Evolutionary conservation across 345 rosid genomes (phyloP).

Genomic region (Rhodamnia argentea): DNA sequence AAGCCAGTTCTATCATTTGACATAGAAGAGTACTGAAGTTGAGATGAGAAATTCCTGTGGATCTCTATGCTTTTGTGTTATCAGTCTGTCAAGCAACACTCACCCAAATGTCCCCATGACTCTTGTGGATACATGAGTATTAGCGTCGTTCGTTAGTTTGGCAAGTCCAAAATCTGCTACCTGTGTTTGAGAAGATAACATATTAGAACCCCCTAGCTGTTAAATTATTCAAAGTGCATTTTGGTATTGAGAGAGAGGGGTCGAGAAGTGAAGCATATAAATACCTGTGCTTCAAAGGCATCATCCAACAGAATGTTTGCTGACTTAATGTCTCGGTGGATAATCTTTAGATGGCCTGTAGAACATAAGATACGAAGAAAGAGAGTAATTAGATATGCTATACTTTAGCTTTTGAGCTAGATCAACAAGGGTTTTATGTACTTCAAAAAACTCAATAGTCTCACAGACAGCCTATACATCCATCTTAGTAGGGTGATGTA

Average conservation of each 20-base stretch:
- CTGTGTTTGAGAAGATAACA: constrained; percentile 15
- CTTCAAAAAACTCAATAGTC: background rate
- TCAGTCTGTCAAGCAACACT: constrained; percentile 19
- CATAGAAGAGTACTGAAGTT: background rate
- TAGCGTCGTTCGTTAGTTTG: constrained; percentile 63
- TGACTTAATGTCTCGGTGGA: constrained; percentile 91
- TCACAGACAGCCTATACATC: background rate
- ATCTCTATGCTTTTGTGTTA: background rate
- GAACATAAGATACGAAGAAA: background rate
- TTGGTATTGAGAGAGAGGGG: background rate
- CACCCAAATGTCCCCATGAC: constrained; percentile 99
- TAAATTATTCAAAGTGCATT: background rate
- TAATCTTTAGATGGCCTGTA: constrained; percentile 86
- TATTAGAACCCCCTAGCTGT: background rate
- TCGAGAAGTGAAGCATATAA: background rate
- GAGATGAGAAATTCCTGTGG: background rate
- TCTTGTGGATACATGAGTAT: constrained; percentile 96
- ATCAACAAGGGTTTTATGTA: background rate
- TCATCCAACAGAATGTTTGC: constrained; percentile 81
- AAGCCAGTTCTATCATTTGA: background rate
- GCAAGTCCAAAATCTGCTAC: constrained; percentile 99
- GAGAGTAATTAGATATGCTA: background rate
- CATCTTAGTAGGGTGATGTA: background rate
- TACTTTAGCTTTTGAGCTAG: background rate
- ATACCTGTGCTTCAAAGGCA: constrained; percentile 82